Percentiles rank a stretch among this genome's conserved stretches.
These are phyloP conservation scores for Suhomyces maxii DNA, from an alignment of 1,139 yeast species.

Conservation along the genomic window DNA sequence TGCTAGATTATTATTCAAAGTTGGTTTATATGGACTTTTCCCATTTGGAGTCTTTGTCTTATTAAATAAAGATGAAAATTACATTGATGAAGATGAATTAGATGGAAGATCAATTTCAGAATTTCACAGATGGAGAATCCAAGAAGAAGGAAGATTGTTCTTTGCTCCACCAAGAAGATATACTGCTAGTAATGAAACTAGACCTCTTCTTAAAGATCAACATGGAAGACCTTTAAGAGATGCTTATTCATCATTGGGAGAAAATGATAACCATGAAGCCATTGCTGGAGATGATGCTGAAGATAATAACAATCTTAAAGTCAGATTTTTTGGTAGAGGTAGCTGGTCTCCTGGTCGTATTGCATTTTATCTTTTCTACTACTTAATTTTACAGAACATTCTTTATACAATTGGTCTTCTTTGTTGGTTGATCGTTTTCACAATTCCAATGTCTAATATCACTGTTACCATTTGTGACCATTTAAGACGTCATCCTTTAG, in stretches of 20 bases:
- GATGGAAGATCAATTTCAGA: constrained; percentile 86
- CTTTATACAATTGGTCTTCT: constrained; percentile 53
- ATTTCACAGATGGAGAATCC: constrained; percentile 85
- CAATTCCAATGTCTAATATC: constrained; percentile 90
- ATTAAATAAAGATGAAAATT: constrained; percentile 74
- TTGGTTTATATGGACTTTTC: constrained; percentile 70
- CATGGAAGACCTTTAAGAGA: constrained; percentile 45
- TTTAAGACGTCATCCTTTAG: constrained; percentile 87
- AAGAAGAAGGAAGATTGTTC: constrained; percentile 69
- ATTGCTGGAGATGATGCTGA: constrained; percentile 29
- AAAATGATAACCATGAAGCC: constrained; percentile 1
- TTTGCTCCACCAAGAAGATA: constrained; percentile 63
- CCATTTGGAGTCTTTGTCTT: constrained; percentile 93
- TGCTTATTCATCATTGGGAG: constrained; percentile 36
- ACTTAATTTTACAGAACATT: constrained; percentile 68
- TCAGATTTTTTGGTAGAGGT: constrained; percentile 87
- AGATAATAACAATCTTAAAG: constrained; percentile 41
- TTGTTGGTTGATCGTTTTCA: constrained; percentile 83
- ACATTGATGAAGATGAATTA: constrained; percentile 81
- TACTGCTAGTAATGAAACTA: constrained; percentile 36
- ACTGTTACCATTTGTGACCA: constrained; percentile 64
- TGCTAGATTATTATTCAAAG: constrained; percentile 56
- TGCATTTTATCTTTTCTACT: constrained; percentile 72
- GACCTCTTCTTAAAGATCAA: constrained; percentile 47
- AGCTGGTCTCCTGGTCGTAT: constrained; percentile 87